Base-by-base conservation (phyloP, 2,329 filamentous ascomycete species). In the Aspergillus udagawae region DNA sequence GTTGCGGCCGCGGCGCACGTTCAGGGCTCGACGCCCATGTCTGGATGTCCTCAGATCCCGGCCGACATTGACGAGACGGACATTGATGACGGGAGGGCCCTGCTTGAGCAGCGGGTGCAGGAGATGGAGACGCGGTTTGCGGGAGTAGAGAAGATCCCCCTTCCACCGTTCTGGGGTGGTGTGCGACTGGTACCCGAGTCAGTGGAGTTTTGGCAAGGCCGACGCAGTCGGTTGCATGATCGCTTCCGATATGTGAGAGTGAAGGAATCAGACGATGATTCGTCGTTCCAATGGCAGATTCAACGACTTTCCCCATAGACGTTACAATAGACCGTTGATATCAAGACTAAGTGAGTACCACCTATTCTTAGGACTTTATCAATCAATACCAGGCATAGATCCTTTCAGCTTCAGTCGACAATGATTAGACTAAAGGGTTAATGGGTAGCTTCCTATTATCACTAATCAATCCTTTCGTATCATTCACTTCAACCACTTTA, bases 201-300 rank as follows among this genome's bases (percentile, higher is more conserved):
- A 66, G 83, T 99, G 51, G 94, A 99, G 82, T 99, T 99, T 73
- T 99, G 94, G 85, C 92, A 97, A 80, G 94, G 94, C 2, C 84
- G 94, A 67, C 84, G 91, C 70, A 96, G 88, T 76, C 83, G 94
- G 58, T 77, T 99, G 74, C 94, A 99, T 77, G 94, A 99, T 80
- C 88, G 94, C 25, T 97, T 99, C 73, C 83, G 87, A 60, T 97
- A 97, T 76, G 85, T 86, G 55, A 86, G 83, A 71, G 81, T 84
- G 51, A 76, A 94, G 65, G 82, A 91, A 66, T 85, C 90, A 67
- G 66, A 65, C 12, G 66, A 67, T n/a, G 63, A 57, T 47, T 64
- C 65, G 27, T 72, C 92, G 72, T 72, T 70, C 63, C 65, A 64
- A 55, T 77, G 75, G 75, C 63, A 67, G 50, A 63, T 77, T 56